Evolutionary conservation across 2,329 filamentous ascomycete species (phyloP).

Genomic region (Bipolaris zeicola): DNA sequence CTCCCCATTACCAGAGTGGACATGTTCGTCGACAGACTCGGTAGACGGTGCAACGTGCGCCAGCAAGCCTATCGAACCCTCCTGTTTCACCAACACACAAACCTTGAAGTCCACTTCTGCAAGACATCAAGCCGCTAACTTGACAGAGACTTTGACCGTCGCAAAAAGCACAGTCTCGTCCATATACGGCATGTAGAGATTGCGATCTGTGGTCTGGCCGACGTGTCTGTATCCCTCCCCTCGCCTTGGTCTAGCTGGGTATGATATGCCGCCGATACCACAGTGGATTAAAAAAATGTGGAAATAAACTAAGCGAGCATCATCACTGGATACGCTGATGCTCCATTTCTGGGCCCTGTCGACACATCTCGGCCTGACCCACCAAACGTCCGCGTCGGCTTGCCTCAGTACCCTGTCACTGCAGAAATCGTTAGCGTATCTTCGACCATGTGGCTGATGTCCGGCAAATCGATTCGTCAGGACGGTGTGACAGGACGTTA

Average conservation of each 20-base stretch:
- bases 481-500: conserved; percentile 29
- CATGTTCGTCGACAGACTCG: background rate
- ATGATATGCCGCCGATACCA: conserved; percentile 15
- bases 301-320: conserved; percentile 22
- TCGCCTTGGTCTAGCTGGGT: conserved; percentile 19
- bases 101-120: conserved; percentile 23
- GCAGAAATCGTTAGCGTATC: conserved; percentile 24
- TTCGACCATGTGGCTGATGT: conserved; percentile 28
- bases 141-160: conserved; percentile 15
- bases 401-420: conserved; percentile 28
- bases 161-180: conserved; percentile 23
- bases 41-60: conserved; percentile 6
- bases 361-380: conserved; percentile 25
- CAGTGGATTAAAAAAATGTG: conserved; percentile 16
- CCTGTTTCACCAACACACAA: conserved; percentile 24
- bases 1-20: background rate
- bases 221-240: conserved; percentile 21
- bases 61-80: conserved; percentile 14
- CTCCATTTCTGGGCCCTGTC: conserved; percentile 26
- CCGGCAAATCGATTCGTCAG: conserved; percentile 27
- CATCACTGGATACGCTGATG: conserved; percentile 20
- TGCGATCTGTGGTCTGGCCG: conserved; percentile 27
- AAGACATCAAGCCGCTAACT: conserved; percentile 20
- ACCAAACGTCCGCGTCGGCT: conserved; percentile 41
- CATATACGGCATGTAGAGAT: conserved; percentile 25